These are phyloP conservation scores for Pythium utonaiense DNA, from an alignment of 352 stramenopile species.

Conservation along the genomic window DNA sequence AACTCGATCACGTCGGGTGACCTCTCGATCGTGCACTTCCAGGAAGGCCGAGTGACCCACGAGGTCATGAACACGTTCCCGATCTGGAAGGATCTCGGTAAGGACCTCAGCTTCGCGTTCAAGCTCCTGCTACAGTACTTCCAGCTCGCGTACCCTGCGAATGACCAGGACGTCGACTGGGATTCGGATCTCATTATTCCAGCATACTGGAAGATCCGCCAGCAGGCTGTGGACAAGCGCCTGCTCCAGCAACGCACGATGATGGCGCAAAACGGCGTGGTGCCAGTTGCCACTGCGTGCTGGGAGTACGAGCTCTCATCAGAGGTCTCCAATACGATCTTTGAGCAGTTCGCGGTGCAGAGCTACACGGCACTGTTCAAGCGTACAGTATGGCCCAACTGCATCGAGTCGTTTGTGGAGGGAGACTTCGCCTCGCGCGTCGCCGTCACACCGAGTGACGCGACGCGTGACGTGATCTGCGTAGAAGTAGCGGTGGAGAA, in stretches of 20 bases:
- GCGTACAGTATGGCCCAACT: slow-evolving; percentile 11
- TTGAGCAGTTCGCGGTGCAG: slow-evolving; percentile 24
- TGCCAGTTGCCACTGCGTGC: slow-evolving; percentile 3
- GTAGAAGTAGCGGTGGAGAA: slow-evolving; percentile 17
- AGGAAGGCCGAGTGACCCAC: slow-evolving; percentile 16
- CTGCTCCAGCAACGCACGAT: slow-evolving; percentile 13
- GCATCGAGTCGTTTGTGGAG: slow-evolving; percentile 18
- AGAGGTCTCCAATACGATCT: slow-evolving; percentile 15
- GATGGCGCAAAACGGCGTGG: slow-evolving; percentile 12
- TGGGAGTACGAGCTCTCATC: slow-evolving; percentile 27
- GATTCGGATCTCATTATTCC: slow-evolving; percentile 24
- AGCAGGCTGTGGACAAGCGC: slow-evolving; percentile 15
- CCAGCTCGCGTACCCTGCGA: slow-evolving; percentile 22
- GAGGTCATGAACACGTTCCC: slow-evolving; percentile 6
- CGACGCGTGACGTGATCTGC: slow-evolving; percentile 12
- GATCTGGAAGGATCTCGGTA: slow-evolving; percentile 13
- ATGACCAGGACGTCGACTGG: slow-evolving; percentile 6
- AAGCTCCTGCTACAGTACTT: slow-evolving; percentile 25
- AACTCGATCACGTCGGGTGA: slow-evolving; percentile 9
- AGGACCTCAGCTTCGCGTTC: slow-evolving; percentile 18
- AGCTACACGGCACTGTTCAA: slow-evolving; percentile 18
- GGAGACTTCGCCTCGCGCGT: slow-evolving; percentile 15
- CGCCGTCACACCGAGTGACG: not conserved
- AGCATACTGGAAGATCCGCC: slow-evolving; percentile 20
- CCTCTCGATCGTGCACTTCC: slow-evolving; percentile 12